phyloP scores from a whole-genome alignment of 2,329 filamentous ascomycete species.

The Fusarium anthophilum region DNA sequence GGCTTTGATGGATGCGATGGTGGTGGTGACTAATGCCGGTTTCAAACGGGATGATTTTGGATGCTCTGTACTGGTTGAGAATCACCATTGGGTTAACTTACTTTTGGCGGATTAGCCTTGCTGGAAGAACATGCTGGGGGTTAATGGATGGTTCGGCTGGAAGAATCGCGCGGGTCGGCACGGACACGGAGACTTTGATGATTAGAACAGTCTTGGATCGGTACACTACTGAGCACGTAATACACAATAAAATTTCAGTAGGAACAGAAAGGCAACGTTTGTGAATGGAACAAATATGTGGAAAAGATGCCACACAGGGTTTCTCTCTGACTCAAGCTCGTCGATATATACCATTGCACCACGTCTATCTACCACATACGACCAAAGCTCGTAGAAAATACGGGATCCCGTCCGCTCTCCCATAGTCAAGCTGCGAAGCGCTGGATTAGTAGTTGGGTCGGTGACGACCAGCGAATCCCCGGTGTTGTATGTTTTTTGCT shows the following conservation, averaged over 20 bases:
- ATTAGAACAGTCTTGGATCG: not conserved
- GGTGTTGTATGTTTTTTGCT: not conserved
- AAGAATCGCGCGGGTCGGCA: not conserved
- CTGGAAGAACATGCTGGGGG: not conserved
- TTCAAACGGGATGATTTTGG: not conserved
- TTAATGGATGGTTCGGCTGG: not conserved
- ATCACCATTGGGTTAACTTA: not conserved
- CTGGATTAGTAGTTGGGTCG: no score
- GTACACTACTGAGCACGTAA: not conserved
- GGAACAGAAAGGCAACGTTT: not conserved
- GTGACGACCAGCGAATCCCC: no score
- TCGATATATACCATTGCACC: not conserved
- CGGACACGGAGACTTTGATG: not conserved
- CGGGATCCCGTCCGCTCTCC: no score
- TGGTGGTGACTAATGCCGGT: not conserved
- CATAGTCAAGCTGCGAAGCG: no score
- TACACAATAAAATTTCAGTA: not conserved
- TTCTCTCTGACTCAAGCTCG: rapidly evolving
- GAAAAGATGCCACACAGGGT: not conserved
- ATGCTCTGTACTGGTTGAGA: not conserved
- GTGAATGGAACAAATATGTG: not conserved
- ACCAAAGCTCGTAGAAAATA: not conserved
- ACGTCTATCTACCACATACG: rapidly evolving
- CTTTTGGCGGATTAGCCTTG: not conserved
- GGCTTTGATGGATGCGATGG: not conserved